phyloP scores from a whole-genome alignment of 2,329 filamentous ascomycete species.

The Pezicula rhizophila region DNA sequence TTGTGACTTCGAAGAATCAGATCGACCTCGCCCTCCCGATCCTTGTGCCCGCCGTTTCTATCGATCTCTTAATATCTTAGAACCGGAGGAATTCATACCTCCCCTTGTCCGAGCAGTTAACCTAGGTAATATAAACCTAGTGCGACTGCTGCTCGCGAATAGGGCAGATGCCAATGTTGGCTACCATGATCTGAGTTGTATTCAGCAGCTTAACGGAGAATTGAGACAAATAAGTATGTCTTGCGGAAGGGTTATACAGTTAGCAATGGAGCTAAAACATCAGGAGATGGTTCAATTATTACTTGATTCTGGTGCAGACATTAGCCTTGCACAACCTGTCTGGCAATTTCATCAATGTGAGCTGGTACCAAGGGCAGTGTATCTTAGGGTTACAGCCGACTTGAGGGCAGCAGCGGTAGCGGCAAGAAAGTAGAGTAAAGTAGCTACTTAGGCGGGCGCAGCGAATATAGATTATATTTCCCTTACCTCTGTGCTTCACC shows the following conservation, averaged over 20 bases:
- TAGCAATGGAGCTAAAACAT: background rate
- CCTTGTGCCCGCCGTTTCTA: no score
- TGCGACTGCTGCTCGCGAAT: slow-evolving; percentile 11
- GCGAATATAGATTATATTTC: no score
- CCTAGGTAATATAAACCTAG: slow-evolving; percentile 10
- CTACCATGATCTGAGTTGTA: slow-evolving; percentile 6
- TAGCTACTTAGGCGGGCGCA: no score
- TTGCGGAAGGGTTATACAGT: background rate
- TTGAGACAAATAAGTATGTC: background rate
- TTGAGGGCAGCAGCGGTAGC: no score
- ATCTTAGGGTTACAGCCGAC: no score
- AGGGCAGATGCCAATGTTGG: slow-evolving; percentile 13
- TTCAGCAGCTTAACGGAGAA: no score
- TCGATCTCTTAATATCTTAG: no score
- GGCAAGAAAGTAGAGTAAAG: no score
- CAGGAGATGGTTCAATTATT: background rate
- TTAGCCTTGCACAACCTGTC: background rate
- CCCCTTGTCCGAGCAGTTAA: slow-evolving; percentile 7
- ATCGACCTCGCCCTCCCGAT: slow-evolving; percentile 6
- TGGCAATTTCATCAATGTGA: no score
- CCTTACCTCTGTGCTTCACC: no score
- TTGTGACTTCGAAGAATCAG: slow-evolving; percentile 17
- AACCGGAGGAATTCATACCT: slow-evolving; percentile 1
- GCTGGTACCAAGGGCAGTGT: no score
- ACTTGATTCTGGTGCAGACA: background rate